Percentiles rank a stretch among this genome's conserved stretches.
Evolutionary conservation across 495 filamentous ascomycete genomes (phyloP).

Genomic region (Podospora australis): DNA sequence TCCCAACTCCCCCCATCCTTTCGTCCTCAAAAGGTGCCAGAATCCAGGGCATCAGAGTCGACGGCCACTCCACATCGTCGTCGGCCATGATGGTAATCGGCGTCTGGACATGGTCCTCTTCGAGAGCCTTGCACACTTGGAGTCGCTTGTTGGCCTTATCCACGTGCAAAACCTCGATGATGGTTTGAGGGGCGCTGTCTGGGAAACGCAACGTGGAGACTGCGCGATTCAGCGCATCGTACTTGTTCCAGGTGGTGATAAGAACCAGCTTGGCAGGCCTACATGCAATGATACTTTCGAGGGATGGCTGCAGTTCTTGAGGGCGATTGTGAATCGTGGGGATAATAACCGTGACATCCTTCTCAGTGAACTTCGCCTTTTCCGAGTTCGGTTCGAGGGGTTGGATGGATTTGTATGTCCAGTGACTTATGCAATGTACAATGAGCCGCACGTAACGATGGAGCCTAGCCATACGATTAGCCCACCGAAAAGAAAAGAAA

Average conservation of each 20-base stretch:
- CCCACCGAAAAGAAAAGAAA: background rate
- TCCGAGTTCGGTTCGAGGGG: slow-evolving; percentile 35
- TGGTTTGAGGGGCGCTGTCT: slow-evolving; percentile 13
- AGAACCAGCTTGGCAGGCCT: slow-evolving; percentile 47
- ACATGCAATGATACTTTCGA: slow-evolving; percentile 50
- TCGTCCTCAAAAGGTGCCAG: slow-evolving; percentile 78
- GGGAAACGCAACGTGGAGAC: slow-evolving; percentile 32
- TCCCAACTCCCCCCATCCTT: slow-evolving; percentile 71
- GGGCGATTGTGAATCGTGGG: slow-evolving; percentile 50
- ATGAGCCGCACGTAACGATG: slow-evolving; percentile 48
- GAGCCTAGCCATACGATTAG: slow-evolving; percentile 33
- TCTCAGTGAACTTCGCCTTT: slow-evolving; percentile 39
- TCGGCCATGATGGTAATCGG: slow-evolving; percentile 76
- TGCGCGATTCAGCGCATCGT: slow-evolving; percentile 37
- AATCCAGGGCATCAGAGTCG: slow-evolving; percentile 70
- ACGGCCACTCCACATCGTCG: slow-evolving; percentile 82
- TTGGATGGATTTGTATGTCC: slow-evolving; percentile 42
- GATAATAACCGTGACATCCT: slow-evolving; percentile 52
- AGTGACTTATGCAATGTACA: slow-evolving; percentile 47
- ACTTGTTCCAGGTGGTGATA: slow-evolving; percentile 50
- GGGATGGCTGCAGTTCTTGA: slow-evolving; percentile 44
- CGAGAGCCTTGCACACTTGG: slow-evolving; percentile 76
- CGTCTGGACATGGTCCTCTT: slow-evolving; percentile 56
- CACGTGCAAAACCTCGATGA: slow-evolving; percentile 38
- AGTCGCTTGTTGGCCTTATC: slow-evolving; percentile 65